A percentile compares a stretch with the other conserved stretches of the same genome.
Evolutionary conservation across 805 yeast genomes (phyloP).

Genomic region (Candida alai): DNA sequence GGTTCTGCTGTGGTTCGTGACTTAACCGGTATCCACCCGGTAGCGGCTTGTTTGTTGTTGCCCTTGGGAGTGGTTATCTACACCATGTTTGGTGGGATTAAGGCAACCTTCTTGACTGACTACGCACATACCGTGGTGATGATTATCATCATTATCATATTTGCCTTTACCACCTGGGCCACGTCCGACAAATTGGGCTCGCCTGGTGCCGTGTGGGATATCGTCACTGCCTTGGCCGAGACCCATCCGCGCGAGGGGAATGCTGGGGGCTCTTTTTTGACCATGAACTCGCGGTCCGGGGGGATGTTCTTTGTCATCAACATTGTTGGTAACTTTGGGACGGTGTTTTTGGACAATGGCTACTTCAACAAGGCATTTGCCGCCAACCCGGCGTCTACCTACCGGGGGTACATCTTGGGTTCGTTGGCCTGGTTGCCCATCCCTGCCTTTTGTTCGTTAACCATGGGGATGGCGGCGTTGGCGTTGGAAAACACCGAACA

Average conservation of each 20-base stretch:
- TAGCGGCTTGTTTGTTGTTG: conserved; percentile 76
- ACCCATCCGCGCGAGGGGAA: conserved; percentile 72
- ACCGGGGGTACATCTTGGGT: conserved; percentile 85
- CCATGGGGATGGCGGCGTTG: conserved; percentile 82
- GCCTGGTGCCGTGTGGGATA: conserved; percentile 76
- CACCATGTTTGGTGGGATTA: conserved; percentile 43
- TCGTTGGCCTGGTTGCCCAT: conserved; percentile 91
- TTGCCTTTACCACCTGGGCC: conserved; percentile 77
- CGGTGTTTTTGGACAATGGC: conserved; percentile 82
- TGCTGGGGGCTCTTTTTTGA: conserved; percentile 80
- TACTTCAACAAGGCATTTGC: conserved; percentile 90
- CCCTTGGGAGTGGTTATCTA: conserved; percentile 69
- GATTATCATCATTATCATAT: conserved; percentile 71
- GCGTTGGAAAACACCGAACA: conserved; percentile 64
- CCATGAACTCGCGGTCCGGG: conserved; percentile 81
- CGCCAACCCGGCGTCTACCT: conserved; percentile 75
- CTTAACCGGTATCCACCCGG: conserved; percentile 74
- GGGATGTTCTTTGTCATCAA: conserved; percentile 87
- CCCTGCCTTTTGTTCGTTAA: conserved; percentile 77
- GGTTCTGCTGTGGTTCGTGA: conserved; percentile 81
- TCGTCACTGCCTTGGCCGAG: conserved; percentile 56
- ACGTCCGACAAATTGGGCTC: conserved; percentile 71
- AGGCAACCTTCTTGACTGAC: conserved; percentile 44
- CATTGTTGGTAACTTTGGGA: conserved; percentile 85
- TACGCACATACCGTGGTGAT: conserved; percentile 52